Conservation (phyloP, 2,329 filamentous ascomycete species). For the Cryphonectria japonica region DNA sequence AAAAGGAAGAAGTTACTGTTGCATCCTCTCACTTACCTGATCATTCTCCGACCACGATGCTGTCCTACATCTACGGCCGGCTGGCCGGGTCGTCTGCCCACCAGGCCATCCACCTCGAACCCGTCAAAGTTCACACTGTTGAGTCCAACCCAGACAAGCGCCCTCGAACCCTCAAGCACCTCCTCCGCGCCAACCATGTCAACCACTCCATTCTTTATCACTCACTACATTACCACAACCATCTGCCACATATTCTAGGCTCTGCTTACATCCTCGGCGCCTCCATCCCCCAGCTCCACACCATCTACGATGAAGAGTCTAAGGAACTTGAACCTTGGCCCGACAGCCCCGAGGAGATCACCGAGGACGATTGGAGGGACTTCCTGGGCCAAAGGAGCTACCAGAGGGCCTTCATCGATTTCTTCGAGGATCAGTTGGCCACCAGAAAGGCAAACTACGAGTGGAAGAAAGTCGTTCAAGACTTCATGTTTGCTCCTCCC, state of each 20-base stretch:
- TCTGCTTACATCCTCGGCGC: conserved; percentile 87
- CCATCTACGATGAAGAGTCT: conserved; percentile 78
- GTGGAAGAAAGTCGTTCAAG: conserved; percentile 76
- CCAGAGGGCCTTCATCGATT: conserved; percentile 90
- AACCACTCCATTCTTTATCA: conserved; percentile 86
- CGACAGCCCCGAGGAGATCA: conserved; percentile 83
- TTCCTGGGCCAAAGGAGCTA: conserved; percentile 79
- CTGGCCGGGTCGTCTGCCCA: conserved; percentile 32
- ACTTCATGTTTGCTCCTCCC: conserved; percentile 67
- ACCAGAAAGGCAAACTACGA: conserved; percentile 67
- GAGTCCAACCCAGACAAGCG: conserved; percentile 81
- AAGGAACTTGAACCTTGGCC: conserved; percentile 77
- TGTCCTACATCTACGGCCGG: conserved; percentile 39
- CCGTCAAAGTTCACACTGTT: conserved; percentile 76
- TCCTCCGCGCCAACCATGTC: conserved; percentile 88
- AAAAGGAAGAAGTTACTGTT: not conserved
- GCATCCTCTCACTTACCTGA: not conserved
- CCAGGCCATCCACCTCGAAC: conserved; percentile 59
- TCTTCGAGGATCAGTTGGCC: conserved; percentile 90
- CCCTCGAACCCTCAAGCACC: conserved; percentile 82
- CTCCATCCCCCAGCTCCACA: conserved; percentile 70
- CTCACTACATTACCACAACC: conserved; percentile 76
- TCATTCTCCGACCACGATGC: conserved; percentile 31
- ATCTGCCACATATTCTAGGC: conserved; percentile 78
- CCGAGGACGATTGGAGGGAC: conserved; percentile 82